phyloP scores from a whole-genome alignment of 495 filamentous ascomycete genomes.

The Parmelia sp. region DNA sequence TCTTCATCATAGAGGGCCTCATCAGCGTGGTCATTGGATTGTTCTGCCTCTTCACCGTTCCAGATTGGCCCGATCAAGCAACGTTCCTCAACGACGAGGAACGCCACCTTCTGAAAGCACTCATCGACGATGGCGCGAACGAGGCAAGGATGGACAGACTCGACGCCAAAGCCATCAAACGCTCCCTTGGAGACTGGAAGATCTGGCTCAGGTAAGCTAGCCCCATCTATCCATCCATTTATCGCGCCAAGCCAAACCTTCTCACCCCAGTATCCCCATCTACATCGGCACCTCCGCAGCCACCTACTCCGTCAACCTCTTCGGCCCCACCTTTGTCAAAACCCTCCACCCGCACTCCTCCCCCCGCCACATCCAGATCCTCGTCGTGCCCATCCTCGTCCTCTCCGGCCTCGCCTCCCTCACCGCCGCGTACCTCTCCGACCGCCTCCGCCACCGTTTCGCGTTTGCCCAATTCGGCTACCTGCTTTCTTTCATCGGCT shows the following conservation, averaged over 20 bases:
- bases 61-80: background rate
- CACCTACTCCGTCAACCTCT: slow-evolving; percentile 54
- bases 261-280: background rate
- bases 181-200: background rate
- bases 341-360: too few species aligned
- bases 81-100: background rate
- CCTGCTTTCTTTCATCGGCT: background rate
- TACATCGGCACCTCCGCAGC: slow-evolving; percentile 45
- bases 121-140: background rate
- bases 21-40: background rate
- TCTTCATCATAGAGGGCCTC: slow-evolving; percentile 34
- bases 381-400: slow-evolving; percentile 36
- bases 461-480: background rate
- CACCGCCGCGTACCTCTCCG: slow-evolving; percentile 48
- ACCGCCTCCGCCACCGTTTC: slow-evolving; percentile 31
- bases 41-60: background rate
- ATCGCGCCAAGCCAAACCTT: too few species aligned
- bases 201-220: background rate
- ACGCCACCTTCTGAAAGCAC: background rate
- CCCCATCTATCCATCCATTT: too few species aligned
- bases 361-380: too few species aligned
- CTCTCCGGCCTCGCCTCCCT: slow-evolving; percentile 47
- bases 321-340: slow-evolving; percentile 35
- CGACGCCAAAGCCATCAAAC: background rate
- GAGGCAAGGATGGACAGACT: background rate